phyloP scores from a whole-genome alignment of 371 early-diverging fungal species.

The Rhizopus microsporus region DNA sequence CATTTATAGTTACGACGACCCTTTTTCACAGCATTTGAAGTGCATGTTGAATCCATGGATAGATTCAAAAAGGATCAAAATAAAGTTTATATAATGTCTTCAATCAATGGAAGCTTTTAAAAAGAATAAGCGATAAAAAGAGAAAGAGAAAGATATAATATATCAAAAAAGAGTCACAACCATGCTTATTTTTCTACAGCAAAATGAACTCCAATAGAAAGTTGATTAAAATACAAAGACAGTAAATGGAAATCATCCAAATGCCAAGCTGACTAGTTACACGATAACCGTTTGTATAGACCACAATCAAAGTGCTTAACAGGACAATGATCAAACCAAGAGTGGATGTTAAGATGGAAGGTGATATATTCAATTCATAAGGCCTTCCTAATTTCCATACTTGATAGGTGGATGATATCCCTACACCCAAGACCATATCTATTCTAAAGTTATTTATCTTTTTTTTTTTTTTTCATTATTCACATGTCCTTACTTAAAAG shows the following conservation, averaged over 20 bases:
- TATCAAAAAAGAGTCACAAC: not conserved
- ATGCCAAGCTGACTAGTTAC: constrained; percentile 50
- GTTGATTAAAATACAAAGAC: constrained; percentile 45
- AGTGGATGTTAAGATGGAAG: constrained; percentile 57
- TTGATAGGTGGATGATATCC: constrained; percentile 64
- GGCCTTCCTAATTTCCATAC: constrained; percentile 40
- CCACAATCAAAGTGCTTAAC: constrained; percentile 54
- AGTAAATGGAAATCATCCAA: constrained; percentile 55
- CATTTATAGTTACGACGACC: constrained; percentile 44
- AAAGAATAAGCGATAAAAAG: constrained; percentile 1
- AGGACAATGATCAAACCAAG: constrained; percentile 51
- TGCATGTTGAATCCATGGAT: constrained; percentile 38
- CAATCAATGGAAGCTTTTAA: not conserved
- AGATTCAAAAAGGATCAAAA: constrained; percentile 18
- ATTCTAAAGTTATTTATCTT: not conserved
- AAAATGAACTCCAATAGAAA: constrained; percentile 45
- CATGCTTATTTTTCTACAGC: not conserved
- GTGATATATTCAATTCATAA: constrained; percentile 52
- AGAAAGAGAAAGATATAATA: not conserved
- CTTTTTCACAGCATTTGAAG: constrained; percentile 23
- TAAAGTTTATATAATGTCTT: not conserved
- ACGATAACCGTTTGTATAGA: constrained; percentile 49
- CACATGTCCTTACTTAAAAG: constrained; percentile 61
- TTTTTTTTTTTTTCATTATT: not conserved
- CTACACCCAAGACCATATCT: constrained; percentile 80